These are phyloP conservation scores for Phaseolus coccineus DNA, from an alignment of 331 rosid genomes.

Conservation along the genomic window DNA sequence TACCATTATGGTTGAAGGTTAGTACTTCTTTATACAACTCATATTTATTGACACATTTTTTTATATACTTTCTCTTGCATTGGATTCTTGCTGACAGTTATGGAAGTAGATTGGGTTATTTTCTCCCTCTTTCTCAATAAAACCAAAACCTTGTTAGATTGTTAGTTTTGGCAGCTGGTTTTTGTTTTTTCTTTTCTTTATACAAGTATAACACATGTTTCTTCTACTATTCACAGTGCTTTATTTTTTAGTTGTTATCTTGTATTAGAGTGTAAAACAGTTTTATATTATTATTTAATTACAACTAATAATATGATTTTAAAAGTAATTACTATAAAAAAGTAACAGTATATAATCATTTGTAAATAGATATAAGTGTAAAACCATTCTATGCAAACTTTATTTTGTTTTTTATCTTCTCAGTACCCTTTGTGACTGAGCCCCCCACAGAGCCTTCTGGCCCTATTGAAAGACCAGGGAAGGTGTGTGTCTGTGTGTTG, in stretches of 20 bases:
- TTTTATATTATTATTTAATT: too few species aligned
- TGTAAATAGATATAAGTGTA: too few species aligned
- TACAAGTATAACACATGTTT: conserved; percentile 7
- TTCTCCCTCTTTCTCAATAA: conserved; percentile 2
- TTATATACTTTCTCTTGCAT: conserved; percentile 17
- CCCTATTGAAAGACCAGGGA: conserved; percentile 18
- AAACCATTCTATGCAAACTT: too few species aligned
- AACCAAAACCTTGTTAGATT: conserved; percentile 37
- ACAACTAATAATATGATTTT: too few species aligned
- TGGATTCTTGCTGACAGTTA: conserved; percentile 41
- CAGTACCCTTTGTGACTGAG: neutral
- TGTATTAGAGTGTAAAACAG: too few species aligned
- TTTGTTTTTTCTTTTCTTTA: conserved; percentile 1
- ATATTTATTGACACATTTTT: neutral
- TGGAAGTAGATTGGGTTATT: conserved; percentile 17
- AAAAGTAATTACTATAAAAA: too few species aligned
- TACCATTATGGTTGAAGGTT: conserved; percentile 97
- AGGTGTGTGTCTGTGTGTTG: conserved; percentile 21
- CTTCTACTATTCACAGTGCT: conserved; percentile 21
- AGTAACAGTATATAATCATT: too few species aligned
- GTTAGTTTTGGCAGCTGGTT: conserved; percentile 44
- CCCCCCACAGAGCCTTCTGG: conserved; percentile 3
- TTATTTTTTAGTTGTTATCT: neutral
- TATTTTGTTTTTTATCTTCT: neutral
- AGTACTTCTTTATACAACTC: conserved; percentile 10